Evolutionary conservation across 768 basidiomycete genomes (phyloP).

Genomic region (Paxillus rubicundulus): DNA sequence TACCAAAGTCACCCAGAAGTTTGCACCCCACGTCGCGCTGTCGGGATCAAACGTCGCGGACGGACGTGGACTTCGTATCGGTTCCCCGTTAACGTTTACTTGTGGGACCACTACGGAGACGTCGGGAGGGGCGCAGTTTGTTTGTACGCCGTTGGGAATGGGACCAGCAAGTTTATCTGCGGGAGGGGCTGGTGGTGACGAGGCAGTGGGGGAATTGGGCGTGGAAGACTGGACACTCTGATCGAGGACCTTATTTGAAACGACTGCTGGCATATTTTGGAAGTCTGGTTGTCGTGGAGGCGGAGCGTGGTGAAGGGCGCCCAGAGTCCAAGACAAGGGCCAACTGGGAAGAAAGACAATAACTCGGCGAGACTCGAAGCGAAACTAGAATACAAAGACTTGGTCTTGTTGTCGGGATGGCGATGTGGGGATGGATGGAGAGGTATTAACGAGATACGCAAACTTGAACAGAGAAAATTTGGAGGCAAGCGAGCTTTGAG

Average conservation of each 20-base stretch:
- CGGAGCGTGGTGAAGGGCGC: slow-evolving; percentile 9
- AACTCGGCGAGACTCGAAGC: not conserved
- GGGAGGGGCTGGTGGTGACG: slow-evolving; percentile 5
- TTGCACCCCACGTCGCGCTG: slow-evolving; percentile 74
- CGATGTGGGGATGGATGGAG: slow-evolving; percentile 12
- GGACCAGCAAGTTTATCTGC: slow-evolving; percentile 8
- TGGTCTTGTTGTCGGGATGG: slow-evolving; percentile 5
- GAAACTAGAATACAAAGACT: slow-evolving; percentile 23
- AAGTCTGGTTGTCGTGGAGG: slow-evolving; percentile 5
- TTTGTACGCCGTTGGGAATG: not conserved
- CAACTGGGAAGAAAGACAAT: slow-evolving; percentile 2
- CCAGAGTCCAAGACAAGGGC: not conserved
- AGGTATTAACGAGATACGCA: slow-evolving; percentile 10
- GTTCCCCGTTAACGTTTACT: slow-evolving; percentile 36
- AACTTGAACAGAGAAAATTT: slow-evolving; percentile 27
- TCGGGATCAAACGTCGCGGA: slow-evolving; percentile 31
- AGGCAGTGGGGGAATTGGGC: not conserved
- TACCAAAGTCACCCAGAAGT: slow-evolving; percentile 92
- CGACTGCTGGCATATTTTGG: slow-evolving; percentile 21
- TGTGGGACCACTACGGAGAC: slow-evolving; percentile 29
- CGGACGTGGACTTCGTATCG: slow-evolving; percentile 30
- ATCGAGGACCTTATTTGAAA: slow-evolving; percentile 27
- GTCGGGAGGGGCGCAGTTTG: slow-evolving; percentile 12
- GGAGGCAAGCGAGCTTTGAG: slow-evolving; percentile 18
- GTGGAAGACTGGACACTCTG: slow-evolving; percentile 10